Conservation (phyloP, 2,329 filamentous ascomycete genomes). For the Fusarium pilosicola region DNA sequence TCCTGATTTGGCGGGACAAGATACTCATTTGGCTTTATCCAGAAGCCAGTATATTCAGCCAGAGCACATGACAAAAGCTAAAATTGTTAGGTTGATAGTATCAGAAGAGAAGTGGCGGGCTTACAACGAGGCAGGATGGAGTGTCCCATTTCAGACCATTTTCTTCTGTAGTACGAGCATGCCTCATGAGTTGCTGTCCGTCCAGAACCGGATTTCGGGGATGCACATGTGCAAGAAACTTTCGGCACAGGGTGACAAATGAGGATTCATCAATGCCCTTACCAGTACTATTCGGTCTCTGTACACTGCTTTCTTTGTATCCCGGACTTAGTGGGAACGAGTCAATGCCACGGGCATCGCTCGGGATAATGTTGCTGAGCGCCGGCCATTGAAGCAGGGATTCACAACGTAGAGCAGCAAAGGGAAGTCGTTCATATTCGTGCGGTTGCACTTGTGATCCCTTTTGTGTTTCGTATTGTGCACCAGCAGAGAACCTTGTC, state of each 20-base stretch:
- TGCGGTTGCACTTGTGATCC: background rate
- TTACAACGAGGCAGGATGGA: constrained; percentile 36
- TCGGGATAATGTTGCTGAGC: background rate
- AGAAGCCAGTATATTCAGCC: background rate
- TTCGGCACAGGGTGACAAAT: background rate
- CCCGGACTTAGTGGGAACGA: background rate
- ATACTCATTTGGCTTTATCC: constrained; percentile 2
- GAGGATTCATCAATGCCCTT: background rate
- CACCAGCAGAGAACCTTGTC: background rate
- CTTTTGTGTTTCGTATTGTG: background rate
- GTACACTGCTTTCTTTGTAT: background rate
- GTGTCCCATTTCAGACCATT: constrained; percentile 35
- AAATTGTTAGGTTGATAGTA: background rate
- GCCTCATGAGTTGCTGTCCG: constrained; percentile 14
- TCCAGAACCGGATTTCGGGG: constrained; percentile 41
- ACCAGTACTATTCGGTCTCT: background rate
- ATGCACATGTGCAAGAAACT: constrained; percentile 33
- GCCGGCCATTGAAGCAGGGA: background rate
- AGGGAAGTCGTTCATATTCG: background rate
- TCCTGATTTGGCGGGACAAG: background rate
- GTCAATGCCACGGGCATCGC: background rate
- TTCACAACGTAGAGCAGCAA: background rate
- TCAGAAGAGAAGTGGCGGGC: background rate
- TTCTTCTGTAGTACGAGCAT: constrained; percentile 28
- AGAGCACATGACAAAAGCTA: constrained; percentile 16